Percentiles rank a stretch among this genome's conserved stretches.
Conservation (phyloP, 2,329 filamentous ascomycete species). For the Aspergillus niger region DNA sequence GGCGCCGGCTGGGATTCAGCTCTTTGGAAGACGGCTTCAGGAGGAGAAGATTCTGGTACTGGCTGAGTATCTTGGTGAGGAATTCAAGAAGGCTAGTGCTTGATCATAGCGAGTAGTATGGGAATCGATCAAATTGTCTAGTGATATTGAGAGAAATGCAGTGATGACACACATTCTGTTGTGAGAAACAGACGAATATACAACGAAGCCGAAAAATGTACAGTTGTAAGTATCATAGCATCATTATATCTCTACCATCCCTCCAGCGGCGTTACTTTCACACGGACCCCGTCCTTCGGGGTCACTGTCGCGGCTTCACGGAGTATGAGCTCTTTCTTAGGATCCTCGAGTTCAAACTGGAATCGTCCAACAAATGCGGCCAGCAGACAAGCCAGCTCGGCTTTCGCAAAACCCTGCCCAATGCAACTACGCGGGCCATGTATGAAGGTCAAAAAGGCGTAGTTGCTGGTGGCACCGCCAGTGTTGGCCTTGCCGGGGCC, state of each 20-base stretch:
- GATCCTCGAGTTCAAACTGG: constrained; percentile 65
- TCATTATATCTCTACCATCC: constrained; percentile 28
- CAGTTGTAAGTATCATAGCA: background rate
- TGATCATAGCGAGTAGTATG: background rate
- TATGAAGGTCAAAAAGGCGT: constrained; percentile 76
- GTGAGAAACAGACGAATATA: background rate
- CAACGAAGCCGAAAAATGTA: background rate
- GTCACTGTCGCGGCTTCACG: constrained; percentile 70
- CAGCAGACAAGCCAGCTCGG: constrained; percentile 81
- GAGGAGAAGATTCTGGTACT: constrained; percentile 55
- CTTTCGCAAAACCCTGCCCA: constrained; percentile 75
- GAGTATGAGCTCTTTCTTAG: constrained; percentile 62
- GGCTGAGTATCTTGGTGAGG: constrained; percentile 42
- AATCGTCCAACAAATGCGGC: constrained; percentile 77
- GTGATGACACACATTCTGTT: background rate
- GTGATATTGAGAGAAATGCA: background rate
- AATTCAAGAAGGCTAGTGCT: background rate
- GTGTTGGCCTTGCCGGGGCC: constrained; percentile 55
- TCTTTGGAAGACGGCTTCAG: constrained; percentile 53
- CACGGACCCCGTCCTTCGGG: constrained; percentile 71
- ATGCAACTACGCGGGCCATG: constrained; percentile 87
- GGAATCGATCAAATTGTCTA: no score
- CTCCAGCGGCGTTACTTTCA: constrained; percentile 58
- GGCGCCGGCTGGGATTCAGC: constrained; percentile 51
- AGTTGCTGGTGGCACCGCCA: constrained; percentile 75